Percentiles rank a stretch among this genome's conserved stretches.
These are phyloP conservation scores for Pythium folliculosum DNA, from an alignment of 352 stramenopile genomes.

Conservation along the genomic window DNA sequence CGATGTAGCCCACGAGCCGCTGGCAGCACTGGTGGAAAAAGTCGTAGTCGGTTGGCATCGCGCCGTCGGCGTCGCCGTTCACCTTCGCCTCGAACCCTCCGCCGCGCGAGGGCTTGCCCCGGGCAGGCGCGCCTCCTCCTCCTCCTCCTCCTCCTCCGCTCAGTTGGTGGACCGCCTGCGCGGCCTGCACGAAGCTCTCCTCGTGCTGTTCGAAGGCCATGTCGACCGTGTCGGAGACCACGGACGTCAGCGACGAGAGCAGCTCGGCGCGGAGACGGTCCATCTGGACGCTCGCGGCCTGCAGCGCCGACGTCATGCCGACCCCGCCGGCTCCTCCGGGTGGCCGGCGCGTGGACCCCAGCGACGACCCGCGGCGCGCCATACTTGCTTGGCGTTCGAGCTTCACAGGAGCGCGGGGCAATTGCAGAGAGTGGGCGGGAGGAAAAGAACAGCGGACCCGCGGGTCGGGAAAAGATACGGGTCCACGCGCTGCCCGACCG, in stretches of 20 bases:
- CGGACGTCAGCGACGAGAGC: constrained; percentile 44
- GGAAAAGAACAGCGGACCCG: too few relatives aligned
- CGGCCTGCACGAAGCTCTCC: constrained; percentile 22
- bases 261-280: constrained; percentile 42
- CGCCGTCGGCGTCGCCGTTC: background rate
- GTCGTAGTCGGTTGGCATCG: constrained; percentile 46
- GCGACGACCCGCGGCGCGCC: too few relatives aligned
- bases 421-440: too few relatives aligned
- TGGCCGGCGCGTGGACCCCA: too few relatives aligned
- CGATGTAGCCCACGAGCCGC: constrained; percentile 63
- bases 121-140: background rate
- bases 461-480: too few relatives aligned
- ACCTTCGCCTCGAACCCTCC: background rate
- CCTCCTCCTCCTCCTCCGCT: constrained; percentile 18
- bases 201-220: constrained; percentile 53
- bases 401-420: too few relatives aligned
- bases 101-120: background rate
- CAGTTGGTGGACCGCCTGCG: constrained; percentile 21
- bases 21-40: constrained; percentile 59
- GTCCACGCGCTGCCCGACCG: too few relatives aligned
- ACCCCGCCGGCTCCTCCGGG: too few relatives aligned
- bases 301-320: background rate
- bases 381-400: too few relatives aligned
- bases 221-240: constrained; percentile 50
- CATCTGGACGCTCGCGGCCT: constrained; percentile 11